Base-by-base conservation (phyloP, 2,329 filamentous ascomycete genomes). In the Beauveria australis region DNA sequence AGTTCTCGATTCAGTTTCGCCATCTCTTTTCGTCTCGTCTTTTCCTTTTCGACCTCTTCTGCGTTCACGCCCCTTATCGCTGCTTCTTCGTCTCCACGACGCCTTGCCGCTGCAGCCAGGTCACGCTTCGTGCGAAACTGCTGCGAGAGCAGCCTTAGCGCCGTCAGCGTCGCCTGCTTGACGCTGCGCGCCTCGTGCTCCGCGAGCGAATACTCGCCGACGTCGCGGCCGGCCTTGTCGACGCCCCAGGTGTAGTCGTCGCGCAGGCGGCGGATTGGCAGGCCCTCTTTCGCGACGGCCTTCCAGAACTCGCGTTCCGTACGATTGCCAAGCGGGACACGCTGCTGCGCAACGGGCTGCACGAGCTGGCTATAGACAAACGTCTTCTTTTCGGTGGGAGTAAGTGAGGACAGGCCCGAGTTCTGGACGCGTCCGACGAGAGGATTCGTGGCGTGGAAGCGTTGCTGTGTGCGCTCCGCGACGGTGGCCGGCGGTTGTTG, bases 251-350 rank as follows among this genome's bases (percentile, higher is more conserved):
- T 58, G 71, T 77, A 74, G 65, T 68, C 67, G 44, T 67, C 67
- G 24, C 71, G 68, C 19, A 79, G 71, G 28, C 73, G 72, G 43
- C 81, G 79, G 54, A 80, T 71, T 5, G 81, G 79, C 16, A 83
- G 73, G 60, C 72, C 76, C 53, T 79, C 75, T 64, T 84, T 82
- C 68, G 76, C 77, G 63, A 83, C 74, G 52, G 75, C 73, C 70
- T 81, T 82, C 82, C 82, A 86, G 68, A 81, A 78, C 66, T 85
- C 82, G 67, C 79, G 78, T 67, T 83, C 78, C 28, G 78, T 71
- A 70, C 83, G 83, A 69, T 75, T 71, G 63, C 71, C 73, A 40
- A 74, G 69, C 48, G 67, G 63, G 4, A 77, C 65, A 12, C 66
- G 67, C 54, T 69, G 71, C 62, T 73, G 69, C 49, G 72, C 73